Base-by-base conservation (phyloP, 129 eudicot species). In the Ambrosia artemisiifolia region DNA sequence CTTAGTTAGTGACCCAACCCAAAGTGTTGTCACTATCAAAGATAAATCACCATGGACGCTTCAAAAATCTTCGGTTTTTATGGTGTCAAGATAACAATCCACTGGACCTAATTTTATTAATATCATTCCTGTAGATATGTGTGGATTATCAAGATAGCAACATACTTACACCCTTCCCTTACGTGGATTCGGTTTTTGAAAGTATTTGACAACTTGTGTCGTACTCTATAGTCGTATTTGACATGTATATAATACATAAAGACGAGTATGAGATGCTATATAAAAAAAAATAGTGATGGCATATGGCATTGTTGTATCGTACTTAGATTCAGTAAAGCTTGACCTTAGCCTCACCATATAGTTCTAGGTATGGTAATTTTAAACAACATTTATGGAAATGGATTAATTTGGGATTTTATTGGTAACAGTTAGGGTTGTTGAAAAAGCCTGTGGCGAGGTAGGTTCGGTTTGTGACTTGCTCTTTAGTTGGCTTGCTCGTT, bases 91-190 rank as follows among this genome's bases (percentile, higher is more conserved):
- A 33, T 19, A 24, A 57, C 36, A 60, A 19, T 11, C 5, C 24
- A 63, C 47, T 53, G 67, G 77, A 3, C 77, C 82, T 73, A 71
- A 53, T 17, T 63, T 12, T 71, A 63, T 78, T 63, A 78, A 64
- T 78, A 72, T 36, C 47, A 77, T 28, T 64, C 48, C 13, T 70
- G 32, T 19, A 69, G 54, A 69, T 61, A 51, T 40, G 61, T 55
- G 65, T 40, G 77, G 61, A 40, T 40, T 40, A 40, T 40, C 44
- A 40, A 2, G 44, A 40, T 40, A 40, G 9, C 44, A 40, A 40
- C 6, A 40, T 10, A 40, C 44, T 0, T 7, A 40, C 11, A 6
- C 44, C 10, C 44, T 40, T 40, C 11, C 44, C 44, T 40, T 40
- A 6, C 6, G 11, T 40, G 44, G 44, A 40, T 40, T 40, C 44